Conservation (phyloP, 2,329 filamentous ascomycete species). For the Fusarium sp. region DNA sequence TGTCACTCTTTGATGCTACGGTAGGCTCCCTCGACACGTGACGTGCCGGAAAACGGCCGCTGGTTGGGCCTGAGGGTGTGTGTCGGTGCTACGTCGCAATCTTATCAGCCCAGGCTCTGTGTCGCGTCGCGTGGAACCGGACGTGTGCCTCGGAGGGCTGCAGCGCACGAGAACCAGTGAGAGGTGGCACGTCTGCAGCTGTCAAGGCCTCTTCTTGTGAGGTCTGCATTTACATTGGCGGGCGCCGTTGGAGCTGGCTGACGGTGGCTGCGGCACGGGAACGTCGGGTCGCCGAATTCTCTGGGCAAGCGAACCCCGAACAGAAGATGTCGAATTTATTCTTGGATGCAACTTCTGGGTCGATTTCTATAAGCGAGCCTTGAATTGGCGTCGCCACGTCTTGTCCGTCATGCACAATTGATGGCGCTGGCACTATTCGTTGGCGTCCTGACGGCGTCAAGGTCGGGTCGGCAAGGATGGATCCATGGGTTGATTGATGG, state of each 20-base stretch:
- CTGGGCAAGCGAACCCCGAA: not conserved
- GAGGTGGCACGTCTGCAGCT: not conserved
- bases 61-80: not conserved
- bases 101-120: not conserved
- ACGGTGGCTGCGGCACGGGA: conserved; percentile 1
- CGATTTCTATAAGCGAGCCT: not conserved
- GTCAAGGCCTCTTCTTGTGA: not conserved
- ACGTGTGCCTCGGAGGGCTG: not conserved
- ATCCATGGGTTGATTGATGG: not conserved
- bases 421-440: not conserved
- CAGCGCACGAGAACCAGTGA: not conserved
- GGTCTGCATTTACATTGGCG: not conserved
- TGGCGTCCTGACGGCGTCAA: conserved; percentile 3
- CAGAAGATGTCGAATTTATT: not conserved
- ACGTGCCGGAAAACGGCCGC: not conserved
- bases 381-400: not conserved
- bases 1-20: not conserved
- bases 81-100: not conserved
- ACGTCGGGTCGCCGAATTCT: not conserved
- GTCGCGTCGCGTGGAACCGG: not conserved
- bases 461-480: not conserved
- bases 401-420: not conserved
- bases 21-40: not conserved
- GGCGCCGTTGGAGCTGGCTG: not conserved
- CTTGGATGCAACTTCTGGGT: not conserved